A percentile compares a stretch with the other conserved stretches of the same genome.
Evolutionary conservation across 2,329 filamentous ascomycete genomes (phyloP).

Genomic region (Colletotrichum caudatum): DNA sequence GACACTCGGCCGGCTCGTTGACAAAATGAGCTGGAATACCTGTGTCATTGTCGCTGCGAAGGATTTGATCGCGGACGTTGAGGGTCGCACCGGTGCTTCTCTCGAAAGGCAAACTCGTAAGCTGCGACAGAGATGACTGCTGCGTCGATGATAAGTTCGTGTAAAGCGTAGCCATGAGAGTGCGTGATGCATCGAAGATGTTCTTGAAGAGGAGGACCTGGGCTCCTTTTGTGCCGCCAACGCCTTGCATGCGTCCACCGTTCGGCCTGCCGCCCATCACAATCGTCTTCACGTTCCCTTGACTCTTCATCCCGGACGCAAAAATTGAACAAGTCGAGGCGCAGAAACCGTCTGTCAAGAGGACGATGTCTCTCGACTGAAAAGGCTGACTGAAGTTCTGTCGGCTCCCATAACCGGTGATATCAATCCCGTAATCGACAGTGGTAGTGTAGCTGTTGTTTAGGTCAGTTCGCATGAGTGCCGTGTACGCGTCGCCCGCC

Average conservation of each 20-base stretch:
- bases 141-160: conserved; percentile 47
- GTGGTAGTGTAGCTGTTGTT: conserved; percentile 55
- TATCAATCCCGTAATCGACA: conserved; percentile 58
- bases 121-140: conserved; percentile 47
- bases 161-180: background rate
- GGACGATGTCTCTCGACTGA: conserved; percentile 66
- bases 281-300: conserved; percentile 22
- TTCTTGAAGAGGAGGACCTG: conserved; percentile 51
- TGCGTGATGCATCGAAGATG: conserved; percentile 43
- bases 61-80: conserved; percentile 56
- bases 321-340: conserved; percentile 70
- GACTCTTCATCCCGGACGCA: conserved; percentile 62
- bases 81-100: conserved; percentile 51
- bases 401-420: conserved; percentile 63
- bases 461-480: conserved; percentile 63
- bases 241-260: conserved; percentile 61
- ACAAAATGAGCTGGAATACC: conserved; percentile 61
- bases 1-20: conserved; percentile 61
- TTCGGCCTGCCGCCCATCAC: conserved; percentile 40
- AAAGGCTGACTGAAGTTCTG: conserved; percentile 65
- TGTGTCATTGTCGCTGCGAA: conserved; percentile 51
- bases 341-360: conserved; percentile 70
- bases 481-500: conserved; percentile 66
- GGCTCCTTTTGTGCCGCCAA: conserved; percentile 56
- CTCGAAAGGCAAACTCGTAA: conserved; percentile 47